These are phyloP conservation scores for Clitoria ternatea DNA, from an alignment of 306 rosid species.

Conservation along the genomic window DNA sequence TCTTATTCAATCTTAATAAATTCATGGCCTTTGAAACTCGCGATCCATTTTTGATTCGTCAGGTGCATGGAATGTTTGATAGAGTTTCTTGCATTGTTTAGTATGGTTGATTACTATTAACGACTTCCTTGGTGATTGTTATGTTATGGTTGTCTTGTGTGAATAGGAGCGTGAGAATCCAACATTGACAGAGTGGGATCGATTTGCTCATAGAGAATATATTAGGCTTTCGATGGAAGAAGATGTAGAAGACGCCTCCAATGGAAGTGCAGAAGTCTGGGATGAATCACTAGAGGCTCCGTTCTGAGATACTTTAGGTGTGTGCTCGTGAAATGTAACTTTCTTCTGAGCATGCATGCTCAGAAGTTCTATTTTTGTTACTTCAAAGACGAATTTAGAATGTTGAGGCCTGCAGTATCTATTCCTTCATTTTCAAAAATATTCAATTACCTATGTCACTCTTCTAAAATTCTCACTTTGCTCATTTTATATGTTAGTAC, in stretches of 20 bases:
- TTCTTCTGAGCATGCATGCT: conserved; percentile 7
- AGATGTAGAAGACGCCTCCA: conserved; percentile 99
- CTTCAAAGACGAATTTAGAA: conserved; percentile 10
- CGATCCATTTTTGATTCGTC: conserved; percentile 96
- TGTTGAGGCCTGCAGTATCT: neutral
- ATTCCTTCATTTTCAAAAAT: neutral
- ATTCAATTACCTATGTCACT: neutral
- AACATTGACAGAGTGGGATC: conserved; percentile 99
- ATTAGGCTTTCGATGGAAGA: conserved; percentile 99
- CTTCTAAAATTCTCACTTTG: neutral
- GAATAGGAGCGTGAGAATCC: conserved; percentile 99
- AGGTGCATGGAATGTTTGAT: conserved; percentile 49
- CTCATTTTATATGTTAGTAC: conserved; percentile 18
- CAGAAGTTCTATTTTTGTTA: conserved; percentile 11
- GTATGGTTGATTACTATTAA: conserved; percentile 20
- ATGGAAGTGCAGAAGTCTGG: conserved; percentile 99
- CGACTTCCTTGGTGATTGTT: conserved; percentile 25
- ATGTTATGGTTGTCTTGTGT: conserved; percentile 20
- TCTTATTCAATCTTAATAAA: conserved; percentile 94
- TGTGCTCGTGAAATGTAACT: conserved; percentile 24
- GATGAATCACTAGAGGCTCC: conserved; percentile 99
- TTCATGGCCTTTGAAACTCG: conserved; percentile 99
- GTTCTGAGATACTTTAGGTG: conserved; percentile 57
- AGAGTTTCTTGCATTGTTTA: neutral
- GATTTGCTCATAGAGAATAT: conserved; percentile 98